Evolutionary conservation across 257 asterid genomes (phyloP), one percentile per base, ranked within the genome.

Genomic region (Nicotiana tomentosiformis): DNA sequence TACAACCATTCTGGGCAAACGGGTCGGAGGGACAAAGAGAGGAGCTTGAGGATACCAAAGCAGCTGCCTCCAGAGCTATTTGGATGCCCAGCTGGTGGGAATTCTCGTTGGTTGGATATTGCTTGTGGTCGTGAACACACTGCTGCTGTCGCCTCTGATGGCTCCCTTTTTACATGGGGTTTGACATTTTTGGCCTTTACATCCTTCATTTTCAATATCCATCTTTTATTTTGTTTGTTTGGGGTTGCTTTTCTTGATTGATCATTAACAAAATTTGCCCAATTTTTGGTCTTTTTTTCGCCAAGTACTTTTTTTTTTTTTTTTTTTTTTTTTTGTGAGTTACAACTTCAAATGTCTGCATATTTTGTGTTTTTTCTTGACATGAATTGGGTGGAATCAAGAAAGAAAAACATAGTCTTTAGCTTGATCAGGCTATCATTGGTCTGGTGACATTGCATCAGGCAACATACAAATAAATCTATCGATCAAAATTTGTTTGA

Each of bases 131-230:
- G 96, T 33, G 97, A 93, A 65, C 99, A 96, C 87, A 96, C 98
- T 17, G 95, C 98, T 9, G 94, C 94, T 49, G 91, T 94, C 35
- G 93, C 99, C 51, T 96, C 98, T 56, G 97, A 96, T 84, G 98
- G 99, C 20, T 92, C 94, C 8, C 91, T 96, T 61, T 94, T 94
- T 88, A 94, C 99, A 16, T 96, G 98, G 99, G 99, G 99, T 96
- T 89, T 69, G 84, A 1, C 68, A 4, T 66, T 83, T 65, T 60
- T 86, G 29, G 82, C 77, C 76, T 49, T 23, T 10, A 51, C 32
- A 18, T 81, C 78, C 10, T 32, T 66, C 29, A 18, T 17, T 65
- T 81, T 80, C 4, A 49, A 39, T 6, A n/a, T 81, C 17, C 64
- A 29, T 76, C 3, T 29, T 29, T 76, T 26, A n/a, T 61, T 61